A percentile compares a stretch with the other conserved stretches of the same genome.
phyloP scores from a whole-genome alignment of 768 basidiomycete species.

The Psilocybe tampanensis region DNA sequence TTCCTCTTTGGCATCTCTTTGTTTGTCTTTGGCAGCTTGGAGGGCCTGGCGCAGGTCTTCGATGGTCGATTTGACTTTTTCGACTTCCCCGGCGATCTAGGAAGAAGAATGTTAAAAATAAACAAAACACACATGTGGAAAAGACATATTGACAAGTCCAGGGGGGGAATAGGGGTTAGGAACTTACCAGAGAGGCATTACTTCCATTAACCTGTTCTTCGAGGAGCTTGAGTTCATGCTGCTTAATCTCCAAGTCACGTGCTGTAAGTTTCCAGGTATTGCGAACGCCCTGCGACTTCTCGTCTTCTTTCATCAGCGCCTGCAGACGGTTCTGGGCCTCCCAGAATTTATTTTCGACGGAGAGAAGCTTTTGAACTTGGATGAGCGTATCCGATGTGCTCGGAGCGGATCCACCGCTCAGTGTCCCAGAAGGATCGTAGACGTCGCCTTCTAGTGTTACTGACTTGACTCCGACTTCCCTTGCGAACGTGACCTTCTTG shows the following conservation, averaged over 20 bases:
- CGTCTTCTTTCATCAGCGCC: conserved; percentile 58
- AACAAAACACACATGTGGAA: not conserved
- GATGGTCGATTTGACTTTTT: conserved; percentile 67
- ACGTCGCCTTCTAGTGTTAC: conserved; percentile 95
- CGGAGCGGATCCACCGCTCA: conserved; percentile 90
- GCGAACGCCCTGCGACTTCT: conserved; percentile 49
- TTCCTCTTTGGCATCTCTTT: conserved; percentile 75
- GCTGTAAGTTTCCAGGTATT: conserved; percentile 62
- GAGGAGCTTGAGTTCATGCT: conserved; percentile 81
- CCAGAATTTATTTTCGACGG: conserved; percentile 60
- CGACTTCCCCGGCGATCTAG: conserved; percentile 83
- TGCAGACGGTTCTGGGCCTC: conserved; percentile 50
- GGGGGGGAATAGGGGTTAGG: not conserved
- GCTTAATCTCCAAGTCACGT: conserved; percentile 84
- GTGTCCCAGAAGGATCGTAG: conserved; percentile 93
- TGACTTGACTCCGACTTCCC: conserved; percentile 68
- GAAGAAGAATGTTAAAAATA: too few species aligned
- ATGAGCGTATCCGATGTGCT: conserved; percentile 73
- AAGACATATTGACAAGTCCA: not conserved
- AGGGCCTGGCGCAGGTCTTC: conserved; percentile 57
- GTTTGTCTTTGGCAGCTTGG: conserved; percentile 72
- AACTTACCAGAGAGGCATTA: conserved; percentile 82
- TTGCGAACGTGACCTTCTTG: conserved; percentile 83
- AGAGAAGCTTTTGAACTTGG: conserved; percentile 81
- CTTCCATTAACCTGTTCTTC: conserved; percentile 87